phyloP scores from a whole-genome alignment of 345 rosid genomes.

The Excoecaria cochinchinensis region DNA sequence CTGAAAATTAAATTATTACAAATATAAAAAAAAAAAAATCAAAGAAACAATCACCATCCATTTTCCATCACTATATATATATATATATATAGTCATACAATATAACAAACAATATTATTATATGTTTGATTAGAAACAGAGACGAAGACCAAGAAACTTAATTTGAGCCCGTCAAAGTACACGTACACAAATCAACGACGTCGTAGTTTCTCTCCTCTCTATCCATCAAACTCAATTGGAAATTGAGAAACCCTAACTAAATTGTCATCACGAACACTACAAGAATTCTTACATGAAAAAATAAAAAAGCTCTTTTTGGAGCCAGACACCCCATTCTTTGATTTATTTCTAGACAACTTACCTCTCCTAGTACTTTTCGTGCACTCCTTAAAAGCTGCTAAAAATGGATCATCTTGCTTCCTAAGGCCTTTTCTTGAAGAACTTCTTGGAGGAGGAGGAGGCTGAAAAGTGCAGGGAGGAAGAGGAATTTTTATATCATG shows the following conservation, averaged over 20 bases:
- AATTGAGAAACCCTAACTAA: constrained; percentile 37
- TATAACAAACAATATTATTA: too few species aligned
- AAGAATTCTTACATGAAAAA: constrained; percentile 45
- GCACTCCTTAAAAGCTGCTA: constrained; percentile 50
- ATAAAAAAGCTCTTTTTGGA: constrained; percentile 16
- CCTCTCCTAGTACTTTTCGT: constrained; percentile 25
- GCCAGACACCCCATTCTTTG: neutral
- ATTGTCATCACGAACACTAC: constrained; percentile 39
- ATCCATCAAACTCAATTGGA: constrained; percentile 18
- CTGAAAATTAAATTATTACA: too few species aligned
- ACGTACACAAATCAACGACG: neutral
- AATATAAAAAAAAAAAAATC: too few species aligned
- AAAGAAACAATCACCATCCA: too few species aligned
- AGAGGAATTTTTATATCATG: constrained; percentile 36
- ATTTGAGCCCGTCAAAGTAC: neutral
- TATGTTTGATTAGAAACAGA: too few species aligned
- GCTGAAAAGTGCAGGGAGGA: constrained; percentile 42
- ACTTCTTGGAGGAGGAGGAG: constrained; percentile 24
- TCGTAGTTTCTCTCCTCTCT: neutral
- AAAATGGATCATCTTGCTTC: constrained; percentile 44
- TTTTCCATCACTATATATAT: too few species aligned
- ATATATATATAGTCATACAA: too few species aligned
- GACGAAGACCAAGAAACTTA: too few species aligned
- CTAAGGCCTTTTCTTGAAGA: constrained; percentile 29
- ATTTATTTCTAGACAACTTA: constrained; percentile 8